Conservation (phyloP, 2,329 filamentous ascomycete genomes). For the Trichoderma afroharzianum region DNA sequence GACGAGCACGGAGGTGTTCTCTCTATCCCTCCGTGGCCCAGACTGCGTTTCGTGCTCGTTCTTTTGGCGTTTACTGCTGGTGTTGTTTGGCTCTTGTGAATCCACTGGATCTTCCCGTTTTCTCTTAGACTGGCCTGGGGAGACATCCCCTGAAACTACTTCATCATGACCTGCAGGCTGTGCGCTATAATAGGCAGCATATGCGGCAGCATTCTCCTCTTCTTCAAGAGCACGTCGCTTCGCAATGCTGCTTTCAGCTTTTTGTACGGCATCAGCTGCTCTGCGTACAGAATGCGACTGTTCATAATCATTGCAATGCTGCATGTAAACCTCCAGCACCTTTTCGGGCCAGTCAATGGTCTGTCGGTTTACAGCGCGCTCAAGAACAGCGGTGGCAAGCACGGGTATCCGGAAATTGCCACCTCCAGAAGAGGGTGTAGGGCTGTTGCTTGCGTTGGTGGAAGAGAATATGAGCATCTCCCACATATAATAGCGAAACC, state of each 20-base stretch:
- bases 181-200: slow-evolving; percentile 38
- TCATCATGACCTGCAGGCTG: slow-evolving; percentile 27
- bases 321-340: slow-evolving; percentile 68
- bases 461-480: slow-evolving; percentile 68
- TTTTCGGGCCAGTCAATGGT: slow-evolving; percentile 74
- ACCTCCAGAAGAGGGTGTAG: slow-evolving; percentile 43
- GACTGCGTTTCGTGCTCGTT: slow-evolving; percentile 36
- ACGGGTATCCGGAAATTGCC: slow-evolving; percentile 61
- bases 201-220: slow-evolving; percentile 53
- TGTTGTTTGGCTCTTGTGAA: slow-evolving; percentile 41
- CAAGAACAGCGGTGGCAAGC: slow-evolving; percentile 71
- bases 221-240: slow-evolving; percentile 65
- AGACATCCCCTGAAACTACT: slow-evolving; percentile 26
- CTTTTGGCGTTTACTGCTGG: slow-evolving; percentile 68
- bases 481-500: slow-evolving; percentile 88
- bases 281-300: slow-evolving; percentile 69
- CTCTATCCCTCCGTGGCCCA: slow-evolving; percentile 72
- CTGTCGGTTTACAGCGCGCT: slow-evolving; percentile 60
- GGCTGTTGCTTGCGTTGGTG: slow-evolving; percentile 43
- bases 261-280: slow-evolving; percentile 70
- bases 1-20: slow-evolving; percentile 82
- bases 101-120: slow-evolving; percentile 64
- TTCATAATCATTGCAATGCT: slow-evolving; percentile 89
- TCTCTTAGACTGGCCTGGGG: slow-evolving; percentile 57
- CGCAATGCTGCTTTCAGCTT: slow-evolving; percentile 59